Evolutionary conservation across 2,329 filamentous ascomycete genomes (phyloP).

Genomic region (Sporothrix mexicana): DNA sequence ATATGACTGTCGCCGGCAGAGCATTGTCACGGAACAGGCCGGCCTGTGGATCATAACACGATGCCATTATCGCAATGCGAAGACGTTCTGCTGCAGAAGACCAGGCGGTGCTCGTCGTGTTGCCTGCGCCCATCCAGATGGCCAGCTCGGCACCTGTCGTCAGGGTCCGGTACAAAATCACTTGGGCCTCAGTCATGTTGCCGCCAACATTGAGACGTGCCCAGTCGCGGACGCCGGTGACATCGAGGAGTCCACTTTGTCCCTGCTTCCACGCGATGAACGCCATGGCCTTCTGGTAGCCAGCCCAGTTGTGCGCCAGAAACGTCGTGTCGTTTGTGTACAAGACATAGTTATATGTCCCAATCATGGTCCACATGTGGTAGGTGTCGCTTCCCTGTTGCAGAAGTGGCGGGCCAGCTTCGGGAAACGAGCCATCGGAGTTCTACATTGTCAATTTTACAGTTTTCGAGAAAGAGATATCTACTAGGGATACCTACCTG

Average conservation of each 20-base stretch:
- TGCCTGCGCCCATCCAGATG: slow-evolving; percentile 50
- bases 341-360: slow-evolving; percentile 61
- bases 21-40: slow-evolving; percentile 62
- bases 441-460: slow-evolving; percentile 40
- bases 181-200: slow-evolving; percentile 58
- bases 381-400: slow-evolving; percentile 46
- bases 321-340: slow-evolving; percentile 55
- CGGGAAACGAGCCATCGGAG: slow-evolving; percentile 54
- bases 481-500: slow-evolving; percentile 34
- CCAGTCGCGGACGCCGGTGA: slow-evolving; percentile 59
- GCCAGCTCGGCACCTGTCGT: slow-evolving; percentile 59
- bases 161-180: slow-evolving; percentile 61
- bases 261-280: slow-evolving; percentile 42
- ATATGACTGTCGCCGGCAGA: slow-evolving; percentile 52
- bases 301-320: slow-evolving; percentile 45
- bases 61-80: slow-evolving; percentile 52
- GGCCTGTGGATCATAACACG: slow-evolving; percentile 55
- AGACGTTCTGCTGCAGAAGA: slow-evolving; percentile 50
- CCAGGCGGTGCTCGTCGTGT: slow-evolving; percentile 46
- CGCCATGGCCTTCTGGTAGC: slow-evolving; percentile 43
- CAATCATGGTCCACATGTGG: slow-evolving; percentile 55
- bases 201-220: slow-evolving; percentile 55
- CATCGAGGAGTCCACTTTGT: slow-evolving; percentile 52
- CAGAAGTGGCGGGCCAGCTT: slow-evolving; percentile 54
- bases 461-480: not conserved